Evolutionary conservation across 257 asterid genomes (phyloP).

Genomic region (Fraxinus quadrangulata): DNA sequence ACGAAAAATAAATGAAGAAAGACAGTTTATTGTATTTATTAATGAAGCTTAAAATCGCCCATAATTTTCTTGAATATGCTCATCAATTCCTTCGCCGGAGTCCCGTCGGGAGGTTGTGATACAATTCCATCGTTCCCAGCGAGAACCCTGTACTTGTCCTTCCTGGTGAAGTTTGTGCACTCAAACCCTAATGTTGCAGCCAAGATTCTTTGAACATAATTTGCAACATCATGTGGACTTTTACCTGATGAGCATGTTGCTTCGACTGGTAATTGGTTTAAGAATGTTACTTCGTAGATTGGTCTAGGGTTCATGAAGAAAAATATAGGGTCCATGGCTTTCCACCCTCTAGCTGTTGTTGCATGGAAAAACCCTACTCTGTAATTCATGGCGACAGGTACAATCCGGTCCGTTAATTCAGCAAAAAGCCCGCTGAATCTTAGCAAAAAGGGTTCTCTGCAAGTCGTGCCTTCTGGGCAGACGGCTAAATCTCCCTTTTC

Average conservation of each 20-base stretch:
- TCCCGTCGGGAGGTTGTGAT: constrained; percentile 27
- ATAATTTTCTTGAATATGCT: constrained; percentile 45
- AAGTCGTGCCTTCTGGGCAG: constrained; percentile 89
- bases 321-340: constrained; percentile 78
- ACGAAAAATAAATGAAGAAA: not conserved
- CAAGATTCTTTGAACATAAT: constrained; percentile 79
- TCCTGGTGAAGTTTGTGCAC: constrained; percentile 83
- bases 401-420: constrained; percentile 74
- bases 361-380: constrained; percentile 83
- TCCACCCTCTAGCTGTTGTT: constrained; percentile 91
- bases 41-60: constrained; percentile 47
- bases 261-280: constrained; percentile 77
- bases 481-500: constrained; percentile 70
- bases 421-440: constrained; percentile 86
- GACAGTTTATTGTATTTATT: not conserved
- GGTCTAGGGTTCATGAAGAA: constrained; percentile 95
- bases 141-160: constrained; percentile 83
- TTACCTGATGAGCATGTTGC: constrained; percentile 84
- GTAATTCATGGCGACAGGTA: constrained; percentile 85
- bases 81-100: constrained; percentile 25
- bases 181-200: constrained; percentile 90
- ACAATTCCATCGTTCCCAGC: constrained; percentile 88
- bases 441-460: constrained; percentile 77
- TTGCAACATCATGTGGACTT: constrained; percentile 87
- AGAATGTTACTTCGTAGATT: constrained; percentile 70